These are phyloP conservation scores for Cercospora sesami DNA, from an alignment of 2,329 filamentous ascomycete species.

Conservation along the genomic window DNA sequence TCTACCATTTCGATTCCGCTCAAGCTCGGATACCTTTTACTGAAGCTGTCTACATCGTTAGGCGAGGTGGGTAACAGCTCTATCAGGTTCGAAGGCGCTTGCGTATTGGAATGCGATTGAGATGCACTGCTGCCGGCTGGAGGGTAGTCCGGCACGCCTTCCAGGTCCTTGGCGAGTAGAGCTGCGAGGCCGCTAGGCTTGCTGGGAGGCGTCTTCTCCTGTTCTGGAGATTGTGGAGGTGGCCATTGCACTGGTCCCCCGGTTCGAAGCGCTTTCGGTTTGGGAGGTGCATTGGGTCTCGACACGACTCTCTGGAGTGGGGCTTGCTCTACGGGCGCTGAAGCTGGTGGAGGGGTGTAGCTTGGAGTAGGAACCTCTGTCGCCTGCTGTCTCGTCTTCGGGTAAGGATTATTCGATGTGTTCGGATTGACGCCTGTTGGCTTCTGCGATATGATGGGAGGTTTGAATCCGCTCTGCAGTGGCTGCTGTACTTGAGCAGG, in stretches of 20 bases:
- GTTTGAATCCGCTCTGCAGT: conserved; percentile 18
- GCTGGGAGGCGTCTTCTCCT: conserved; percentile 6
- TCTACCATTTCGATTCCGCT: conserved; percentile 85
- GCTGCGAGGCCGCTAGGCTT: conserved; percentile 36
- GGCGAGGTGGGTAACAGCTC: conserved; percentile 9
- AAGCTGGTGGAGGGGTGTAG: conserved; percentile 6
- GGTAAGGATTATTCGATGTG: conserved; percentile 29
- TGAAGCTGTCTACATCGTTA: conserved; percentile 55
- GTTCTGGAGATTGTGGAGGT: conserved; percentile 19
- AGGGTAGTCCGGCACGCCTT: conserved; percentile 41
- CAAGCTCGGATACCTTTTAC: conserved; percentile 81
- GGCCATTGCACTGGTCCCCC: conserved; percentile 36
- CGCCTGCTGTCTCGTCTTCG: conserved; percentile 28
- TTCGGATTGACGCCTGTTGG: conserved; percentile 19
- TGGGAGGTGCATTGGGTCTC: conserved; percentile 59
- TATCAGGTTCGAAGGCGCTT: conserved; percentile 13
- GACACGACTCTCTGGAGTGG: conserved; percentile 34
- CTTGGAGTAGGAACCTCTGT: conserved; percentile 13
- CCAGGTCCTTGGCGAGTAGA: conserved; percentile 40
- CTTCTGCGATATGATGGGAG: conserved; percentile 33
- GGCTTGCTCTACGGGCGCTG: conserved; percentile 13
- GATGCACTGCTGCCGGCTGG: conserved; percentile 18
- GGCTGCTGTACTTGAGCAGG: conserved; percentile 20
- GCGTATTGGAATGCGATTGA: neutral
- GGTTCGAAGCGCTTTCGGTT: conserved; percentile 60